A percentile compares a stretch with the other conserved stretches of the same genome.
Conservation (phyloP, 495 filamentous ascomycete genomes). For the Copromyces sp. region DNA sequence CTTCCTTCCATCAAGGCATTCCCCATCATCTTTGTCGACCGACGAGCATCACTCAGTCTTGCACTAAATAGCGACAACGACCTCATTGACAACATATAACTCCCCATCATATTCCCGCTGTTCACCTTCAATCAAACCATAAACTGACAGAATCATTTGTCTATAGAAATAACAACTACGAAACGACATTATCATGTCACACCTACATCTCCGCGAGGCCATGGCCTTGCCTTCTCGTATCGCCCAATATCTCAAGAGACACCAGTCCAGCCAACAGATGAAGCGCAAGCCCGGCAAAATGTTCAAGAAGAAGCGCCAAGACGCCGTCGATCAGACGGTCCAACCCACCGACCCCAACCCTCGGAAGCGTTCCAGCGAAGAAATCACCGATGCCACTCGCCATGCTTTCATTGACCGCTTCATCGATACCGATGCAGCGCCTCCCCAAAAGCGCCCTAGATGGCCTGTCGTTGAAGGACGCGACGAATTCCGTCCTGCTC, state of each 20-base stretch:
- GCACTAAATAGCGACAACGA: background rate
- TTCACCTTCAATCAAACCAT: no score
- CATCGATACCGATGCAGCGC: background rate
- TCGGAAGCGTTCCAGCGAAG: background rate
- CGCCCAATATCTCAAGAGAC: background rate
- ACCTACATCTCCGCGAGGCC: background rate
- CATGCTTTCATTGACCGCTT: background rate
- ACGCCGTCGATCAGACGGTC: background rate
- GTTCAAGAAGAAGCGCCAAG: background rate
- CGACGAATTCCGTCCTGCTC: background rate
- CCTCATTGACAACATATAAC: no score
- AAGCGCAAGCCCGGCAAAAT: background rate
- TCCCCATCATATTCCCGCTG: no score
- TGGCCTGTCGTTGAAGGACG: background rate
- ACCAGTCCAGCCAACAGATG: background rate
- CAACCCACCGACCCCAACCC: background rate
- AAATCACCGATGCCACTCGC: background rate
- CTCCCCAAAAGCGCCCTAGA: background rate
- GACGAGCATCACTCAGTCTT: background rate
- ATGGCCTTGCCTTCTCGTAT: background rate
- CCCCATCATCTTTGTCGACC: background rate
- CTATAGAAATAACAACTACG: background rate
- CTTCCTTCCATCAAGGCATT: background rate
- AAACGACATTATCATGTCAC: background rate
- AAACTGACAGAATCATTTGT: no score